Evolutionary conservation across 2,329 filamentous ascomycete genomes (phyloP).

Genomic region (Monilinia laxa): DNA sequence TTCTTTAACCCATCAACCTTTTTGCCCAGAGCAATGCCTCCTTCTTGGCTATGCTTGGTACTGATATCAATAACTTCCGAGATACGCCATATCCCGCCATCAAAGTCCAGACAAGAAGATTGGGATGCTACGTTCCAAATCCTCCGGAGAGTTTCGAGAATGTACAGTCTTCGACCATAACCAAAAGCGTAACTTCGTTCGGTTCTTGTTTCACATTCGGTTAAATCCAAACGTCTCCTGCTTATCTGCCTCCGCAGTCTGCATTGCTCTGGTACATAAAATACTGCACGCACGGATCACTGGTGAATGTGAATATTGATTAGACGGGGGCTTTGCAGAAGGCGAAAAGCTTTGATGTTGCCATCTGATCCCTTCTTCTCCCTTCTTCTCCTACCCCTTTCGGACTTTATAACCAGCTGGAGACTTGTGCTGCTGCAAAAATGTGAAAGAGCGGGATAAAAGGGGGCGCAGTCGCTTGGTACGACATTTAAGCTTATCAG

Average conservation of each 20-base stretch:
- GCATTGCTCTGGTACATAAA: neutral
- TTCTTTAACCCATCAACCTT: neutral
- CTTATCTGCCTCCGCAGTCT: conserved; percentile 5
- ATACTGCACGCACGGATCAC: neutral
- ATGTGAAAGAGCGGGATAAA: neutral
- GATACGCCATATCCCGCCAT: neutral
- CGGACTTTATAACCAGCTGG: neutral
- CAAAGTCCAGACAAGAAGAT: neutral
- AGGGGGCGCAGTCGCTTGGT: conserved; percentile 18
- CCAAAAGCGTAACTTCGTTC: neutral
- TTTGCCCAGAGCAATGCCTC: conserved; percentile 19
- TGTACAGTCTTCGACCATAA: neutral
- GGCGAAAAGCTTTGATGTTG: neutral
- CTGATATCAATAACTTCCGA: neutral
- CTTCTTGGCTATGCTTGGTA: conserved; percentile 16
- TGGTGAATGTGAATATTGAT: neutral
- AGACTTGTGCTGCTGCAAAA: neutral
- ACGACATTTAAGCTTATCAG: conserved; percentile 7
- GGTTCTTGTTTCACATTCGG: neutral
- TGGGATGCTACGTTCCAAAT: neutral
- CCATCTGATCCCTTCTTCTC: neutral
- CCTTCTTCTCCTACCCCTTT: neutral
- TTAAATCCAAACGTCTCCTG: neutral
- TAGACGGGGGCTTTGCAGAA: neutral
- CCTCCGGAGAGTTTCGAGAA: neutral